Evolutionary conservation across 2,329 filamentous ascomycete genomes (phyloP), one percentile per base, ranked within the genome.

Genomic region (Grosmannia huntii): DNA sequence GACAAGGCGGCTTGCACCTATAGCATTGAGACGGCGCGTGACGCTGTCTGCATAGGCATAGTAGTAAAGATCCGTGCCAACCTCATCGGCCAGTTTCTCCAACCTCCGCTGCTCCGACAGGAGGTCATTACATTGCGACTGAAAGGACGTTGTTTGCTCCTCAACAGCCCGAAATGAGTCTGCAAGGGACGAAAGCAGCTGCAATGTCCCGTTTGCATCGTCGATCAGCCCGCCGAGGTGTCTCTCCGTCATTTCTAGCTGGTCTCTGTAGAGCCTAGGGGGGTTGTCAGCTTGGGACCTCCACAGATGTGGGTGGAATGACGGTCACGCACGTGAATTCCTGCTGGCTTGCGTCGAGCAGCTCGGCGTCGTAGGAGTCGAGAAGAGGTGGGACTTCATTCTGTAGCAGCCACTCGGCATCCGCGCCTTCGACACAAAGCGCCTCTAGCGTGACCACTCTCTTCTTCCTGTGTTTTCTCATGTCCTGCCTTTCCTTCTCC

Each of bases 31-130:
- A 16, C 90, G 82, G 58, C 91, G 82, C 0, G 90, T 96, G 60
- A 92, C 90, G 53, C 86, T 90, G 63, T 99, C 94, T 6, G 99
- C 79, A 68, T 96, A 96, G 23, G 87, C 83, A 70, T 99, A 99
- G 71, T 95, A 96, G 67, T 91, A 85, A n/a, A 96, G 76, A 65
- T 96, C 95, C 27, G 89, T 87, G 28, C 89, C 86, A 59, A 99
- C 86, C 60, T 90, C 86, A 64, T 95, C 83, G 3, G 90, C 90
- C 49, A 99, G 79, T 63, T 79, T 81, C 61, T 89, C 84, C 48
- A 96, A 78, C 27, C 88, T 83, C 65, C 80, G 83, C 72, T 97
- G 90, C 65, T 96, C 91, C 1, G 81, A 77, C 33, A 97, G 75
- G 2, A 99, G 78, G 59, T 89, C 87, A 68, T 96, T 90, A 71